Evolutionary conservation across 345 rosid genomes (phyloP), one percentile per base, ranked within the genome.

Genomic region (Mangifera indica): DNA sequence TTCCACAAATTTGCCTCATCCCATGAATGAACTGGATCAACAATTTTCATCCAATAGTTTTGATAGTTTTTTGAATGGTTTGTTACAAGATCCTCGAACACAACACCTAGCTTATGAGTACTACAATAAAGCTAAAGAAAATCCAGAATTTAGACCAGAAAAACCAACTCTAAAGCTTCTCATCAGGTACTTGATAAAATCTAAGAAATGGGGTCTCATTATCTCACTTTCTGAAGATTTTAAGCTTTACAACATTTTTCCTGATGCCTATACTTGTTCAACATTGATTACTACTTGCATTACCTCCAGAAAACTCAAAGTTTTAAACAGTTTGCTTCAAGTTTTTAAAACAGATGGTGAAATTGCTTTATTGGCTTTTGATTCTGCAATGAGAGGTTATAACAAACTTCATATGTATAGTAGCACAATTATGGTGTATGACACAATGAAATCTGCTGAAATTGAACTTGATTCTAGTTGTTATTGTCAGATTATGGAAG

Each of bases 391-490:
- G 96, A 80, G 71, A 80, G 92, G 87, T 42, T 93, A 87, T 44
- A 93, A 93, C 77, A 87, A 88, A 73, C 79, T 91, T 42, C 97
- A 93, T 61, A 91, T 93, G 98, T 93, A 77, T 77, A 78, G 89
- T 57, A 82, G 89, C 79, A 84, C 96, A 22, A 68, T 88, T 67
- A 58, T 61, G 17, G 83, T 85, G 44, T 83, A 80, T 52, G 83
- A 84, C 64, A 86, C 70, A 69, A 72, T 91, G 85, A 85, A 79
- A 77, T 79, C 75, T 7, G 75, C 70, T 2, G 83, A 74, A 44
- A 75, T 87, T 75, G 80, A 67, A 60, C 72, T 81, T 69, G 83
- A 87, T 76, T 78, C 87, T 2, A 80, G 81, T 25, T 85, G 89
- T 70, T 93, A 88, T 78, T 84, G 82, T 73, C 83, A 77, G 78